phyloP scores from a whole-genome alignment of 2,329 filamentous ascomycete species.

The Fusarium mundagurra region DNA sequence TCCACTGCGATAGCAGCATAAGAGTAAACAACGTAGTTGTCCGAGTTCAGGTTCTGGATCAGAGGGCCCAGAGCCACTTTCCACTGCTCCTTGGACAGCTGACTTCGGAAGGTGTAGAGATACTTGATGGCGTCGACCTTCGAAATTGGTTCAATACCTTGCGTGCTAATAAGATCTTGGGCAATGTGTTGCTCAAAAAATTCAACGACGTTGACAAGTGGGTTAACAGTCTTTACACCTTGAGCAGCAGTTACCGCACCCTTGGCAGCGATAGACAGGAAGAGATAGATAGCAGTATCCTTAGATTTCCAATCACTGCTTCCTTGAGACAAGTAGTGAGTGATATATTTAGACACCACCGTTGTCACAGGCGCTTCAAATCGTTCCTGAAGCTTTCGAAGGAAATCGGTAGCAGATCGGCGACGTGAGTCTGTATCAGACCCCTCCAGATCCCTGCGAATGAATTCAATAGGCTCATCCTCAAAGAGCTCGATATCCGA shows the following conservation, averaged over 20 bases:
- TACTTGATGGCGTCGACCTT: constrained; percentile 99
- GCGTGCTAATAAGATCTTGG: constrained; percentile 79
- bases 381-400: constrained; percentile 86
- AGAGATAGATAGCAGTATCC: constrained; percentile 97
- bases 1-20: constrained; percentile 98
- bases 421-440: constrained; percentile 95
- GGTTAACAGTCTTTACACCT: constrained; percentile 90
- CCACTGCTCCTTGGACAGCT: constrained; percentile 93
- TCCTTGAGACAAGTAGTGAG: constrained; percentile 83
- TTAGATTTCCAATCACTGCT: constrained; percentile 95
- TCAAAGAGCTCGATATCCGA: constrained; percentile 97
- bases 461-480: constrained; percentile 98
- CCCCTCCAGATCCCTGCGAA: constrained; percentile 91
- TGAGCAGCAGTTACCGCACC: constrained; percentile 86
- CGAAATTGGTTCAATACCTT: constrained; percentile 80
- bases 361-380: constrained; percentile 87
- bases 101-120: constrained; percentile 94
- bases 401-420: constrained; percentile 92
- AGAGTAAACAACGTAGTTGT: constrained; percentile 96
- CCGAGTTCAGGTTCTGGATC: constrained; percentile 88
- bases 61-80: constrained; percentile 87
- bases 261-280: constrained; percentile 92
- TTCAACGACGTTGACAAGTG: constrained; percentile 86
- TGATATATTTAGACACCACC: constrained; percentile 88
- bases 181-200: constrained; percentile 96